Conservation (phyloP, 306 rosid genomes). For the Delonix regia region DNA sequence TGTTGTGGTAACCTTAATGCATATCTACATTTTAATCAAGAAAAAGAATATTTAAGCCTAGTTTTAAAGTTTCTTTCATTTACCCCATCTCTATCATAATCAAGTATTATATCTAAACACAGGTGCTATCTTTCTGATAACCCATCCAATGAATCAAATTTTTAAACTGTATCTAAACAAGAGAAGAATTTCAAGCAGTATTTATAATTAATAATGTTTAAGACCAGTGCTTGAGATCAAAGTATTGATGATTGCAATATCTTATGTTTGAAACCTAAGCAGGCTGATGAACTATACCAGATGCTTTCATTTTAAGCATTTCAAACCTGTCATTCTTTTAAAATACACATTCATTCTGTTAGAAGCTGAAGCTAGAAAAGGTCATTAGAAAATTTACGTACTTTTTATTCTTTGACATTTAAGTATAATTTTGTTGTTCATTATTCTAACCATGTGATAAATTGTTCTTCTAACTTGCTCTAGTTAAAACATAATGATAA, state of each 20-base stretch:
- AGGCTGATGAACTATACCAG: conserved; percentile 3
- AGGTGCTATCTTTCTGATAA: too few species aligned
- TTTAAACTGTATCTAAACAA: conserved; percentile 2
- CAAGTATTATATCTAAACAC: background rate
- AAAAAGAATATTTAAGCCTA: too few species aligned
- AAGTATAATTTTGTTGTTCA: background rate
- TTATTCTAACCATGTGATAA: background rate
- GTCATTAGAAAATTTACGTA: background rate
- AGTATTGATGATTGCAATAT: conserved; percentile 36
- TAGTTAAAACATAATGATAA: background rate
- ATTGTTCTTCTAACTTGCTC: background rate
- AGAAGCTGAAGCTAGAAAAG: background rate
- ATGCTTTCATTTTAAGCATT: conserved; percentile 34
- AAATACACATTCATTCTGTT: background rate
- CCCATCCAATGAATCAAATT: background rate
- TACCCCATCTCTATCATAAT: too few species aligned
- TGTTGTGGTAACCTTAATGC: too few species aligned
- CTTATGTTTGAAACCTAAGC: conserved; percentile 11
- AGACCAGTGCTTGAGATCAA: conserved; percentile 28
- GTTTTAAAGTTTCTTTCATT: too few species aligned
- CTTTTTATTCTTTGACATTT: too few species aligned
- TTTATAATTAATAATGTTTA: background rate
- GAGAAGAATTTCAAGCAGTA: background rate
- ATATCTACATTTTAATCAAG: too few species aligned
- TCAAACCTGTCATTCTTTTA: background rate